phyloP scores from a whole-genome alignment of 139 green algal species.

The Coccomyxa sp. region DNA sequence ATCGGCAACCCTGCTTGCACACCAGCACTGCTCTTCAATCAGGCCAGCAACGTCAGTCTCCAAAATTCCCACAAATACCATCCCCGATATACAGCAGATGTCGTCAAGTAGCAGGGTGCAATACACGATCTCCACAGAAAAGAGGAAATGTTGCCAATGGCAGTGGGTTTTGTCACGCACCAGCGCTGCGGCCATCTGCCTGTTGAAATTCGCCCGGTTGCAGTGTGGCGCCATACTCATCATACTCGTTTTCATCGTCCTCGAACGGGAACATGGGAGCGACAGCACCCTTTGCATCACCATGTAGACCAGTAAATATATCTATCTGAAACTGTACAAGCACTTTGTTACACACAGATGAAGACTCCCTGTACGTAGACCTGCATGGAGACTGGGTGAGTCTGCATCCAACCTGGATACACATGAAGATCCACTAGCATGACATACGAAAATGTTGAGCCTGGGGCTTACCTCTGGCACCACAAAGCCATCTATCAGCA shows the following conservation, averaged over 20 bases:
- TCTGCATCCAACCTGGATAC: too few relatives aligned
- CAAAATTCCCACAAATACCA: background rate
- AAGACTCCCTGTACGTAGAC: too few relatives aligned
- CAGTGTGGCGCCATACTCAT: conserved; percentile 68
- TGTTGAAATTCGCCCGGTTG: conserved; percentile 12
- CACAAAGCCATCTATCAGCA: conserved; percentile 77
- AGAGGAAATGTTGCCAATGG: background rate
- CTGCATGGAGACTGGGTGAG: too few relatives aligned
- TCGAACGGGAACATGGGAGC: conserved; percentile 81
- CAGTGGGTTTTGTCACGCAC: background rate
- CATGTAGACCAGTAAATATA: background rate
- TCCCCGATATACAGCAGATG: background rate
- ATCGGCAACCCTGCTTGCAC: background rate
- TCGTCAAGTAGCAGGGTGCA: background rate
- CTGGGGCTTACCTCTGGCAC: conserved; percentile 43
- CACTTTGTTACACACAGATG: background rate
- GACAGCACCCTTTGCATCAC: conserved; percentile 34
- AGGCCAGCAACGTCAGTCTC: background rate
- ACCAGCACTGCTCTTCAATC: background rate
- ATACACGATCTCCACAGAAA: background rate
- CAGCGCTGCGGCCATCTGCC: background rate
- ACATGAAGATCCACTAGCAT: too few relatives aligned
- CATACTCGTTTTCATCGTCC: conserved; percentile 47
- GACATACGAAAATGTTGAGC: background rate
- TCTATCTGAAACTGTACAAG: background rate